Percentiles rank a stretch among this genome's conserved stretches.
Evolutionary conservation across 2,329 filamentous ascomycete genomes (phyloP).

Genomic region (Ampelomyces quisqualis): DNA sequence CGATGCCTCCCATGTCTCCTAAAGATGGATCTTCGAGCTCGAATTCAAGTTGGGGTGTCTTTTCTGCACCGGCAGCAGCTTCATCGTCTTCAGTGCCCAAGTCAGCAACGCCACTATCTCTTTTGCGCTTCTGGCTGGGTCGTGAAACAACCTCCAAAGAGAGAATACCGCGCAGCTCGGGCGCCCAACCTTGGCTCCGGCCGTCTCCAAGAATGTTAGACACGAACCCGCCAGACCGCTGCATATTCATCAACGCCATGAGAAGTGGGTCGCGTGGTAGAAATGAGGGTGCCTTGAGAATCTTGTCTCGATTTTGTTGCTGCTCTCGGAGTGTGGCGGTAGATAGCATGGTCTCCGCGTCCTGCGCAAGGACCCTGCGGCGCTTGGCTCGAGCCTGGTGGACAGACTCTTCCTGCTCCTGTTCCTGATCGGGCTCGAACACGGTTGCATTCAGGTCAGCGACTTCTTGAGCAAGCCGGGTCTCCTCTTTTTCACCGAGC

Average conservation of each 20-base stretch:
- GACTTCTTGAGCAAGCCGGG: slow-evolving; percentile 66
- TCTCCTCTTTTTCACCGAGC: slow-evolving; percentile 53
- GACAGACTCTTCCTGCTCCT: slow-evolving; percentile 58
- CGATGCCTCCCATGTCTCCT: slow-evolving; percentile 44
- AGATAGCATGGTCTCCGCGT: slow-evolving; percentile 75
- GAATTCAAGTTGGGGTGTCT: slow-evolving; percentile 67
- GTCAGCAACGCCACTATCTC: slow-evolving; percentile 82
- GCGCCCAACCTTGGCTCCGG: slow-evolving; percentile 78
- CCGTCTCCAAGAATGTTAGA: slow-evolving; percentile 81
- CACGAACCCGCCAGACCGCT: slow-evolving; percentile 87
- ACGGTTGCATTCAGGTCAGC: slow-evolving; percentile 40
- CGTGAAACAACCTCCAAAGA: slow-evolving; percentile 78
- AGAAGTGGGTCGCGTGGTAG: slow-evolving; percentile 84
- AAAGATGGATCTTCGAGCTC: slow-evolving; percentile 53
- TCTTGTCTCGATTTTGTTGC: slow-evolving; percentile 81
- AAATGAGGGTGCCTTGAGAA: slow-evolving; percentile 78
- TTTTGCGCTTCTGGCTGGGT: slow-evolving; percentile 86
- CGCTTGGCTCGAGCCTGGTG: slow-evolving; percentile 73
- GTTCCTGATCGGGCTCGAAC: slow-evolving; percentile 51
- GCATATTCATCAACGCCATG: slow-evolving; percentile 85
- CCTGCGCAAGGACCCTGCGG: slow-evolving; percentile 79
- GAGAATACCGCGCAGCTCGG: slow-evolving; percentile 88
- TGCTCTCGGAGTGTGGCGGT: slow-evolving; percentile 74
- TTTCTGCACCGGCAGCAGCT: slow-evolving; percentile 52
- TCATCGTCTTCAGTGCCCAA: slow-evolving; percentile 68